phyloP scores from a whole-genome alignment of 768 basidiomycete genomes.

The Collybiopsis luxurians region DNA sequence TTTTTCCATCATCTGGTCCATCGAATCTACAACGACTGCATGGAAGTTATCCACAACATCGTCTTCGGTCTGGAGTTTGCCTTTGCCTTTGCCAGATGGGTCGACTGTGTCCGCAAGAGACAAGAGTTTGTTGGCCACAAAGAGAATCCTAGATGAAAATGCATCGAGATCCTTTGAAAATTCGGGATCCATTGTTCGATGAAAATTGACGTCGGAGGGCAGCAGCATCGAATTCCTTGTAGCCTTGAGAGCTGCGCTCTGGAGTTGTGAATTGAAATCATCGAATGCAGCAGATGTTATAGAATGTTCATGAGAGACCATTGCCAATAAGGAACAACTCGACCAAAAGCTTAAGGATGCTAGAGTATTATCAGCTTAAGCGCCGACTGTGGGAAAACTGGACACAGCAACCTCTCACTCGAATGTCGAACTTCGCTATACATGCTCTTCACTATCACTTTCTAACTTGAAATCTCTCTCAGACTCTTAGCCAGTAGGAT shows the following conservation, averaged over 20 bases:
- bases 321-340: neutral
- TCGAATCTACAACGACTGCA: constrained; percentile 70
- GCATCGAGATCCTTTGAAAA: constrained; percentile 71
- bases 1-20: constrained; percentile 84
- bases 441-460: too few species aligned
- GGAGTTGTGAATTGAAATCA: constrained; percentile 54
- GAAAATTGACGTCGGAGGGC: constrained; percentile 80
- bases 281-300: constrained; percentile 34
- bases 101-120: constrained; percentile 44
- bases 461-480: too few species aligned
- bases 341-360: neutral
- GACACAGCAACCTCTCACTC: too few species aligned
- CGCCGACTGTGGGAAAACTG: too few species aligned
- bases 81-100: constrained; percentile 49
- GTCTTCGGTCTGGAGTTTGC: constrained; percentile 61
- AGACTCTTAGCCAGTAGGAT: too few species aligned
- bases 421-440: too few species aligned
- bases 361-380: neutral
- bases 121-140: constrained; percentile 64
- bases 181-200: constrained; percentile 77
- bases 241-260: constrained; percentile 57
- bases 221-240: constrained; percentile 61
- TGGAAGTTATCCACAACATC: constrained; percentile 85
- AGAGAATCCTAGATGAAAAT: constrained; percentile 64
- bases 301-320: neutral